Evolutionary conservation across 371 early-diverging fungal species (phyloP), one percentile per base, ranked within the genome.

Genomic region (Scutellospora calospora): DNA sequence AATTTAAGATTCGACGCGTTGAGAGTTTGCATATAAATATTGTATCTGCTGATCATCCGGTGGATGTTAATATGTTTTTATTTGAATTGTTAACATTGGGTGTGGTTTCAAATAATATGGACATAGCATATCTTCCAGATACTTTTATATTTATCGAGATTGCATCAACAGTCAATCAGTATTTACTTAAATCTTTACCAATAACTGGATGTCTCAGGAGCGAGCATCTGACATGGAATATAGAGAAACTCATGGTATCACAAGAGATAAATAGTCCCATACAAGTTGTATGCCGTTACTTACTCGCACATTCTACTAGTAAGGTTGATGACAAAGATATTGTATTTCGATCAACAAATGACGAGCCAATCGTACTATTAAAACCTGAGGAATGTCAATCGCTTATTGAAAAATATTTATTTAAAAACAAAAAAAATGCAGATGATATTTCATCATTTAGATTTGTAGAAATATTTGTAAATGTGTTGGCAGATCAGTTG

Each of bases 51-150:
- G 52, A 75, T 29, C 5, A 38, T 38, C 38, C 79, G 29, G 11
- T 20, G 25, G 81, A 81, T n/a, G 68, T 81, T 41, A 77, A 81
- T 27, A 81, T 81, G 55, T 77, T 81, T 16, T 52, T 81, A 45
- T 81, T 81, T 22, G 68, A 81, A 33, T 51, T 81, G 25, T 60
- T 81, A 16, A 81, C 65, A 2, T 62, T 81, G 25, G 77, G 81
- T 35, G 27, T 81, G 5, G 69, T 81, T 11, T 81, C 69, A 14
- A 68, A 41, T 33, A 65, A 77, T 38, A 60, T 77, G 35, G 79
- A 81, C 18, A 49, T 76, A 12, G 81, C 81, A 11, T 38, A 25
- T 18, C 45, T 81, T 27, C 71, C 81, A 27, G 22, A 25, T 41
- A 65, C 78, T 11, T 25, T 27, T 25, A 5, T 81, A 22, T 76